Conservation (phyloP, 2,329 filamentous ascomycete genomes). For the Parastagonospora nodorum region DNA sequence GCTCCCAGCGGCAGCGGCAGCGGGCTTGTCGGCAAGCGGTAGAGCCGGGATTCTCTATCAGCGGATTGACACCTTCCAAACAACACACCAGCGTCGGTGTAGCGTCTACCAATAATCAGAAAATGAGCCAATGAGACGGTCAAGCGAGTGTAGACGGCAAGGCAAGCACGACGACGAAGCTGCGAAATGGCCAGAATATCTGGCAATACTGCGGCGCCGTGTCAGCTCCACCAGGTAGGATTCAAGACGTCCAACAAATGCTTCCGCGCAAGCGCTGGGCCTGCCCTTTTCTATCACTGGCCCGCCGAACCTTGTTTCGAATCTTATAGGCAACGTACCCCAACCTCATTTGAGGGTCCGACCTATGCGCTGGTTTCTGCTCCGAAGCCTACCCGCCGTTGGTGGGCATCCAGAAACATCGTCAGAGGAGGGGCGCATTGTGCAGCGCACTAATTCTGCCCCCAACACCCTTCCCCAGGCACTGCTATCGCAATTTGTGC, state of each 20-base stretch:
- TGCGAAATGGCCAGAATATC: slow-evolving; percentile 1
- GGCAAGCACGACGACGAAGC: slow-evolving; percentile 6
- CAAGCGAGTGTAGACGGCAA: slow-evolving; percentile 4
- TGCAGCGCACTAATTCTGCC: neutral
- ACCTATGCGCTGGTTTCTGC: slow-evolving; percentile 16
- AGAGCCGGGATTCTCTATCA: slow-evolving; percentile 16
- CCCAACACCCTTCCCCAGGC: neutral
- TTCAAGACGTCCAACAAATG: slow-evolving; percentile 9
- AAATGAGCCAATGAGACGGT: slow-evolving; percentile 5
- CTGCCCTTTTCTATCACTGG: slow-evolving; percentile 29
- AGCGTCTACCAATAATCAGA: neutral
- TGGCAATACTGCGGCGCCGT: slow-evolving; percentile 21
- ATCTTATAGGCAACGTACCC: slow-evolving; percentile 29
- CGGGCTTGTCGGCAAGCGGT: slow-evolving; percentile 35
- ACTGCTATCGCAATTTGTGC: neutral
- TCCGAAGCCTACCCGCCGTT: slow-evolving; percentile 13
- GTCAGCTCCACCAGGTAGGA: slow-evolving; percentile 17
- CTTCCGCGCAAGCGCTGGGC: slow-evolving; percentile 37
- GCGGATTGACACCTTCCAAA: slow-evolving; percentile 12
- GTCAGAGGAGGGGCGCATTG: slow-evolving; percentile 7
- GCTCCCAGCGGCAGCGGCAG: slow-evolving; percentile 26
- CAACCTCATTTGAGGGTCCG: slow-evolving; percentile 30
- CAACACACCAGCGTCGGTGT: slow-evolving; percentile 1
- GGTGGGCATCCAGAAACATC: slow-evolving; percentile 14
- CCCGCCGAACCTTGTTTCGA: slow-evolving; percentile 33